Base-by-base conservation (phyloP, 2,329 filamentous ascomycete genomes). In the Gnomoniopsis smithogilvyi region DNA sequence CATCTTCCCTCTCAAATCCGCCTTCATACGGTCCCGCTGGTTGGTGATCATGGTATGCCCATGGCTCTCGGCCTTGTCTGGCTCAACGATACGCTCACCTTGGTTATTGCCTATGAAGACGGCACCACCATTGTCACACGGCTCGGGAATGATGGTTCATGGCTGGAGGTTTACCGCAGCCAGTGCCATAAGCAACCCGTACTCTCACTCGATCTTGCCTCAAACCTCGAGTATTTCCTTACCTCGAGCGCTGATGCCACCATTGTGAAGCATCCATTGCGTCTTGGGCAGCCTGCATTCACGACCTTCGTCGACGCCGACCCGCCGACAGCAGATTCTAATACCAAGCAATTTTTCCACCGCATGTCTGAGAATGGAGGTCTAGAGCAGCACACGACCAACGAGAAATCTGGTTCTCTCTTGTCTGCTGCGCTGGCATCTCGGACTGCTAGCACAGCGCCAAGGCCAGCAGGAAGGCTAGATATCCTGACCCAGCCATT, bases 71-170 rank as follows among this genome's bases (percentile, higher is more conserved):
- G 80, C 10, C 72, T 94, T 3, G 80, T 89, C 59, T 75, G 82
- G 61, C 72, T 77, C 4, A 64, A 75, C 38, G 73, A 70, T 15
- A 70, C 72, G 19, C 74, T 94, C 1, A 83, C 86, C 6, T 77
- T 96, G 7, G 74, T 90, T 11, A 86, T 88, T 2, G 94, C 89
- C 12, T 97, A 95, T 71, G 95, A 99, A 74, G 92, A 91, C 67
- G 95, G 95, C 1, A 81, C 88, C 55, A 86, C 85, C 1, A 85
- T 87, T 56, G 84, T 92, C 1, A 85, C 88, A 64, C 75, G 81
- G 33, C 81, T 86, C 45, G 71, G 73, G 34, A 72, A 70, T 54
- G 63, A 70, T 65, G 70, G 74, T 19, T 68, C 69, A 17, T 84
- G 82, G 81, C 67, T 68, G 51, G 70, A 76, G 46, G 72, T 86